Evolutionary conservation across 1,284 basidiomycete species (phyloP).

Genomic region (Phellinidium pouzarii): DNA sequence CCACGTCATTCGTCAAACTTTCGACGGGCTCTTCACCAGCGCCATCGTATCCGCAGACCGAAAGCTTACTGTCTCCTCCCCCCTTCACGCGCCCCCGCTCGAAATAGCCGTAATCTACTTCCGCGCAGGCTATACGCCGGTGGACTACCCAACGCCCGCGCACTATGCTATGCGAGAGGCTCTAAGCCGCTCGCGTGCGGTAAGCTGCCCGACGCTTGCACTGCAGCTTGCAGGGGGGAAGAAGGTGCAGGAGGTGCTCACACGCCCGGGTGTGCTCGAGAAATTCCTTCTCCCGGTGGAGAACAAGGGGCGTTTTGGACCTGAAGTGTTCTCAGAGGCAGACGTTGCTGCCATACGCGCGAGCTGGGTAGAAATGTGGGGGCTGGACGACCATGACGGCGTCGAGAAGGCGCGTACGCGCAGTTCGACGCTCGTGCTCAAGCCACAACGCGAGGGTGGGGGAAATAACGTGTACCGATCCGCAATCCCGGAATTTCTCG

Average conservation of each 20-base stretch:
- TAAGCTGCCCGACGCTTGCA: conserved; percentile 90
- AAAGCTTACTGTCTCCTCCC: conserved; percentile 38
- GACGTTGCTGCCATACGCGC: conserved; percentile 48
- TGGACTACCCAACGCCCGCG: conserved; percentile 61
- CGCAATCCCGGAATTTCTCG: conserved; percentile 76
- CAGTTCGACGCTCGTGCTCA: conserved; percentile 70
- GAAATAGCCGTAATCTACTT: conserved; percentile 87
- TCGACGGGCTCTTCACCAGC: conserved; percentile 54
- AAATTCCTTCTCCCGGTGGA: conserved; percentile 46
- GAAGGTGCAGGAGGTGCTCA: conserved; percentile 90
- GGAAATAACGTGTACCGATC: conserved; percentile 93
- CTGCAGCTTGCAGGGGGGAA: conserved; percentile 94
- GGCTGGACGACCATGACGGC: conserved; percentile 51
- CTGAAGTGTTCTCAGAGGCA: conserved; percentile 29
- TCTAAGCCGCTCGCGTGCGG: conserved; percentile 76
- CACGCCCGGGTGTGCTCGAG: conserved; percentile 69
- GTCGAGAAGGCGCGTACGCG: conserved; percentile 46
- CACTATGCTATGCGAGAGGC: conserved; percentile 69
- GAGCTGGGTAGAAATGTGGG: conserved; percentile 82
- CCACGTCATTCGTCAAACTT: conserved; percentile 67
- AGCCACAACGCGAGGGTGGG: conserved; percentile 95
- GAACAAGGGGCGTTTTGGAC: conserved; percentile 34
- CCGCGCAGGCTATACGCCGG: conserved; percentile 82
- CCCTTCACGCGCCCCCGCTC: conserved; percentile 23
- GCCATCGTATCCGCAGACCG: conserved; percentile 41